Evolutionary conservation across 2,329 filamentous ascomycete species (phyloP).

Genomic region (Sporothrix phasma): DNA sequence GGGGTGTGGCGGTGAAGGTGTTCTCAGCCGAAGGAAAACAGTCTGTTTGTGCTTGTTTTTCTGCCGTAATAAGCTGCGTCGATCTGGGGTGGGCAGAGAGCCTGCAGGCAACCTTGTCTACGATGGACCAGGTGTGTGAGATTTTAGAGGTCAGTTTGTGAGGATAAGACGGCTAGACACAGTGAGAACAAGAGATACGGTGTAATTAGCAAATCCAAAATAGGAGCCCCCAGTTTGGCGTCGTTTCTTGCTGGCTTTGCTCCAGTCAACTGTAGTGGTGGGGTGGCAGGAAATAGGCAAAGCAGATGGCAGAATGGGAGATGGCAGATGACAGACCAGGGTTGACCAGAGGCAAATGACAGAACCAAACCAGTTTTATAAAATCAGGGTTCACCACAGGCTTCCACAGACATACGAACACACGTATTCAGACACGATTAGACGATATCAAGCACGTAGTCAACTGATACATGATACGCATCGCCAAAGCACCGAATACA

Average conservation of each 20-base stretch:
- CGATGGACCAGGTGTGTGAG: too few relatives aligned
- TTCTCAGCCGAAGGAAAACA: too few relatives aligned
- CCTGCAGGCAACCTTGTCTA: too few relatives aligned
- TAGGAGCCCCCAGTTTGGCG: too few relatives aligned
- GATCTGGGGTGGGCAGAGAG: too few relatives aligned
- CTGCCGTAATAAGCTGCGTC: too few relatives aligned
- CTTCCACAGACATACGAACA: background rate
- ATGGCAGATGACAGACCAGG: background rate
- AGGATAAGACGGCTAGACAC: background rate
- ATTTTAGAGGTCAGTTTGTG: background rate
- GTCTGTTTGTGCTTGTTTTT: too few relatives aligned
- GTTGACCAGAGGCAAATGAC: background rate
- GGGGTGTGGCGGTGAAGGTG: background rate
- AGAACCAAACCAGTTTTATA: background rate
- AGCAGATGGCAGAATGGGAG: too few relatives aligned
- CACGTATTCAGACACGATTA: background rate
- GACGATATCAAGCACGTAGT: too few relatives aligned
- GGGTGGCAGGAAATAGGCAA: background rate
- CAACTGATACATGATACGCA: too few relatives aligned
- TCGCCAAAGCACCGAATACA: too few relatives aligned
- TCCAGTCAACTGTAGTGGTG: background rate
- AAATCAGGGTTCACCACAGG: conserved; percentile 6
- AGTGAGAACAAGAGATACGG: background rate
- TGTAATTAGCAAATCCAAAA: background rate
- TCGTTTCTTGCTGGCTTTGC: too few relatives aligned